Base-by-base conservation (phyloP, 257 asterid genomes). In the Primulina tabacum region DNA sequence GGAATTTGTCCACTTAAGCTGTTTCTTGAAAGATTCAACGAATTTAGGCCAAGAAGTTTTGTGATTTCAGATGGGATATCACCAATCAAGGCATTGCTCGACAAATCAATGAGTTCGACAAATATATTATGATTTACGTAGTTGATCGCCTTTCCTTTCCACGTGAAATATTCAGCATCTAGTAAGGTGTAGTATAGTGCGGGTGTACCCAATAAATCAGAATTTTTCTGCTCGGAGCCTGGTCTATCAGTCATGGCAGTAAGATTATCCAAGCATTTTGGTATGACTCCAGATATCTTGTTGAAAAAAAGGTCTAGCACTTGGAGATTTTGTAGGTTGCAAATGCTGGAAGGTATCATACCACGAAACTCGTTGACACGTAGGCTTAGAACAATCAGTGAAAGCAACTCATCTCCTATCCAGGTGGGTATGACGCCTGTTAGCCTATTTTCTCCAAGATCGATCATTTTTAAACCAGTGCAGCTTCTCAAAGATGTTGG, bases 11-110 rank as follows among this genome's bases (percentile, higher is more conserved):
- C 73, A 9, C 14, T 73, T 34, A 73, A 43, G 11, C 12, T 65
- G 59, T 72, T 72, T 55, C 24, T 52, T 9, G 71, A 72, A 10
- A 73, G 60, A 12, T 73, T 71, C 52, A 71, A 52, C 2, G 28
- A 26, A 18, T 18, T 16, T 10, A 71, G 52, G 21, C 64, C 37
- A 4, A 32, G 63, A 6, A 71, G 75, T 16, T 37, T 26, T 20
- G 70, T 47, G 53, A 71, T 62, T 29, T 47, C 50, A 37, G 11
- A n/a, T 32, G 68, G 60, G 12, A 70, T 70, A 20, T 65, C 53
- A 21, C 70, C 70, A n/a, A 2, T 26, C 20, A 65, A 65, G 11
- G 24, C 47, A 26, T 65, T 65, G 70, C 37, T 40, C 16, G 70
- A 65, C 20, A 65, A 14, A 43, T 65, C 70, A 33, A 32, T 55